phyloP scores from a whole-genome alignment of 2,329 filamentous ascomycete genomes.

The Ceratocystis lukuohia region DNA sequence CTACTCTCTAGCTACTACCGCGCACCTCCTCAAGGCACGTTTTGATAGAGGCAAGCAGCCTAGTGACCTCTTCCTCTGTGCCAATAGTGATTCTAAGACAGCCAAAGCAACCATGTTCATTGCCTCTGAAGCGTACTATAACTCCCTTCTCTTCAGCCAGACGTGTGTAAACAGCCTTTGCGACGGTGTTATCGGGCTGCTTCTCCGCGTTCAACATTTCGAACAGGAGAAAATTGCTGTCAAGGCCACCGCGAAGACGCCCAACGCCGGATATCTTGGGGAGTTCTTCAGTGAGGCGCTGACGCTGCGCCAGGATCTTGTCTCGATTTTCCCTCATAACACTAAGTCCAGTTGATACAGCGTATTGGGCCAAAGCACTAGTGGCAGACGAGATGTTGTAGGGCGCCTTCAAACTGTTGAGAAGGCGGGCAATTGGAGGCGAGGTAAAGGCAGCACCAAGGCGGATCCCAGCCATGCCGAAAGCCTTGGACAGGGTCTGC shows the following conservation, averaged over 20 bases:
- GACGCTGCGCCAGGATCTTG: constrained; percentile 61
- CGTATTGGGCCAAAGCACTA: constrained; percentile 62
- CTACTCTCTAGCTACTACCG: constrained; percentile 13
- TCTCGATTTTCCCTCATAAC: constrained; percentile 59
- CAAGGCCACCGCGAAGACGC: constrained; percentile 61
- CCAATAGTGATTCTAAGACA: constrained; percentile 87
- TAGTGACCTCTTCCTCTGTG: constrained; percentile 71
- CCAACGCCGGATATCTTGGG: constrained; percentile 67
- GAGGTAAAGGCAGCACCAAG: constrained; percentile 75
- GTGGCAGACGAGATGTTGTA: constrained; percentile 92
- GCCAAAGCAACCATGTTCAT: constrained; percentile 77
- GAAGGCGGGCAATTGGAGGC: constrained; percentile 57
- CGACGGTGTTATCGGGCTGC: constrained; percentile 63
- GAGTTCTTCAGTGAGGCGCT: constrained; percentile 60
- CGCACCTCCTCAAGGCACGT: constrained; percentile 34
- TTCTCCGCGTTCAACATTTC: constrained; percentile 67
- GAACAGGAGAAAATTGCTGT: constrained; percentile 80
- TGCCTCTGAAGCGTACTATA: constrained; percentile 85
- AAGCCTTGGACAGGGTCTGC: constrained; percentile 97
- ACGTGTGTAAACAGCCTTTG: constrained; percentile 66
- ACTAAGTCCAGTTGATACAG: constrained; percentile 54
- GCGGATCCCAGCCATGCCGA: constrained; percentile 86
- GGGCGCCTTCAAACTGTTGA: constrained; percentile 89
- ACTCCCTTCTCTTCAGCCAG: constrained; percentile 79
- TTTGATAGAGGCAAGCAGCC: constrained; percentile 58